These are phyloP conservation scores for Fusarium metavorans DNA, from an alignment of 2,329 filamentous ascomycete species.

Conservation along the genomic window DNA sequence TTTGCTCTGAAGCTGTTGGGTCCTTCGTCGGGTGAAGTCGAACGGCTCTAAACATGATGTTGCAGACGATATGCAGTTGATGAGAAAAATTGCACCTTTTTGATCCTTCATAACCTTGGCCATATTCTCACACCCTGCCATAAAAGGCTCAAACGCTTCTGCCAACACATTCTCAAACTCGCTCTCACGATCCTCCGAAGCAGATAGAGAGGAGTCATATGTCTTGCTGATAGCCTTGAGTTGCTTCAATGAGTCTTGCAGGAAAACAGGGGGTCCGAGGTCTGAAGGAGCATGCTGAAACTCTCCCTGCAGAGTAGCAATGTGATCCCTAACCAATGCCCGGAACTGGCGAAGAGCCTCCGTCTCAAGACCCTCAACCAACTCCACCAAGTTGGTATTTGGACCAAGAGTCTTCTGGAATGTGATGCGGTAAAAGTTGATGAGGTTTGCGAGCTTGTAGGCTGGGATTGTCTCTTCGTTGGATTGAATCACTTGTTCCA, in stretches of 20 bases:
- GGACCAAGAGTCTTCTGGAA: slow-evolving; percentile 83
- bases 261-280: slow-evolving; percentile 81
- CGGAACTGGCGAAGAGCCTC: slow-evolving; percentile 88
- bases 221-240: slow-evolving; percentile 85
- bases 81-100: slow-evolving; percentile 74
- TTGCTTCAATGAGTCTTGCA: slow-evolving; percentile 83
- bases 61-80: slow-evolving; percentile 77
- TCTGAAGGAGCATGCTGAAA: slow-evolving; percentile 78
- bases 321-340: slow-evolving; percentile 82
- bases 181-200: slow-evolving; percentile 68
- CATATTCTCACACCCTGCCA: slow-evolving; percentile 79
- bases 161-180: slow-evolving; percentile 81
- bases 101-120: slow-evolving; percentile 70
- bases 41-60: slow-evolving; percentile 67
- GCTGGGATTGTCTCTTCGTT: slow-evolving; percentile 90
- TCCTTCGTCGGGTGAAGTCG: slow-evolving; percentile 71
- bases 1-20: slow-evolving; percentile 66
- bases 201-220: slow-evolving; percentile 83
- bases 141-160: slow-evolving; percentile 88
- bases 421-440: slow-evolving; percentile 89
- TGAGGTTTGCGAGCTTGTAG: slow-evolving; percentile 90
- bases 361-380: slow-evolving; percentile 76
- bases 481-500: slow-evolving; percentile 91
- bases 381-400: slow-evolving; percentile 76
- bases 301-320: slow-evolving; percentile 79